Conservation (phyloP, 106 monocot genomes). For the Iris macrosiphon region DNA sequence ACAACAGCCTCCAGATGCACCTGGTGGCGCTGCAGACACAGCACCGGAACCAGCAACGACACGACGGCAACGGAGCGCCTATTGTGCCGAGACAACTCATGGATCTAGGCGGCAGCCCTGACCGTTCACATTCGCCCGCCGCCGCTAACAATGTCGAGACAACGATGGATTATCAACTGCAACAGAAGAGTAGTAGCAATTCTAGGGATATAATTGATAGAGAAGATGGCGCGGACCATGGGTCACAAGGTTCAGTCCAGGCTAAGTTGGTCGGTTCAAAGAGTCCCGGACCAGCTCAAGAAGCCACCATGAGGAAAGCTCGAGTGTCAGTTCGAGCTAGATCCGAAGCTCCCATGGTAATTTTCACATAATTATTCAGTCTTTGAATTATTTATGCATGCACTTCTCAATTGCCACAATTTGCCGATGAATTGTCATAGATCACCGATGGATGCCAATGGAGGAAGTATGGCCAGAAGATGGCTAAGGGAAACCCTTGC, state of each 20-base stretch:
- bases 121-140: slow-evolving; percentile 16
- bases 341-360: slow-evolving; percentile 84
- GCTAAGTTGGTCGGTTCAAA: slow-evolving; percentile 4
- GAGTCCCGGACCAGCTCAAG: slow-evolving; percentile 36
- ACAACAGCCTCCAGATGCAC: slow-evolving; percentile 53
- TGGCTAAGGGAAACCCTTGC: slow-evolving; percentile 77
- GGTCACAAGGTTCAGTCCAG: slow-evolving; percentile 20
- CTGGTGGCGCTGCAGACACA: slow-evolving; percentile 43
- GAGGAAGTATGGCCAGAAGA: slow-evolving; percentile 79
- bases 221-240: slow-evolving; percentile 28
- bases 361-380: too few species aligned
- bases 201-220: background rate
- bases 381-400: too few species aligned
- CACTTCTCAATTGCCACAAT: too few species aligned
- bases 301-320: slow-evolving; percentile 84
- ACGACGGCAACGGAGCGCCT: background rate
- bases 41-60: slow-evolving; percentile 4
- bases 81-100: slow-evolving; percentile 68
- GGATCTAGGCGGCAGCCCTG: slow-evolving; percentile 29
- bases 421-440: too few species aligned
- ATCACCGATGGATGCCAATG: slow-evolving; percentile 92
- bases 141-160: background rate
- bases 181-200: background rate
- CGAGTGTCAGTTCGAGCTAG: slow-evolving; percentile 86
- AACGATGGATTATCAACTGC: background rate